phyloP scores from a whole-genome alignment of 2,329 filamentous ascomycete genomes.

The Fusarium nanum region DNA sequence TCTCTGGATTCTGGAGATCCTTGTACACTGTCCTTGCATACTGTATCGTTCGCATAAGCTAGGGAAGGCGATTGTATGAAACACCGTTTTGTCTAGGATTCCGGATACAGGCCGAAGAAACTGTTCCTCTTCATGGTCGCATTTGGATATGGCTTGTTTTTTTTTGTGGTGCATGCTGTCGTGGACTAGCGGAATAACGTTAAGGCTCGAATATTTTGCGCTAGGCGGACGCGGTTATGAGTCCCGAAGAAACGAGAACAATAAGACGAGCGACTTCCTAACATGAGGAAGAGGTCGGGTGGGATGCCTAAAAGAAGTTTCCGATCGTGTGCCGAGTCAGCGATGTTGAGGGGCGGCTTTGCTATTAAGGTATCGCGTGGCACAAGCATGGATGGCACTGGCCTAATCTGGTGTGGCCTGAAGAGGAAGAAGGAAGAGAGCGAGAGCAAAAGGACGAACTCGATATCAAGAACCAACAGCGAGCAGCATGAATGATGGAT shows the following conservation, averaged over 20 bases:
- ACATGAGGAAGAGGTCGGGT: constrained; percentile 12
- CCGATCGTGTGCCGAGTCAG: constrained; percentile 14
- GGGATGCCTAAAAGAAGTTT: constrained; percentile 21
- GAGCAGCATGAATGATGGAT: not conserved
- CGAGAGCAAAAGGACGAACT: not conserved
- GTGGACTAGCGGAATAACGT: constrained; percentile 23
- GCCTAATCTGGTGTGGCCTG: constrained; percentile 2
- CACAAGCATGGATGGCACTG: constrained; percentile 42
- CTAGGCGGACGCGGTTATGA: constrained; percentile 37
- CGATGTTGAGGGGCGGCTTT: not conserved
- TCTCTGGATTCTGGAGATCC: not conserved
- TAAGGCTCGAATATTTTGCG: constrained; percentile 10
- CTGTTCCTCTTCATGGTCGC: not conserved
- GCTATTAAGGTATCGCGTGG: constrained; percentile 38
- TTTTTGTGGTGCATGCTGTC: constrained; percentile 15
- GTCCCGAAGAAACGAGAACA: constrained; percentile 31
- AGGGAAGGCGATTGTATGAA: constrained; percentile 6
- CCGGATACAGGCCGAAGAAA: constrained; percentile 16
- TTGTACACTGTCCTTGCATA: not conserved
- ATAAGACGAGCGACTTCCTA: constrained; percentile 22
- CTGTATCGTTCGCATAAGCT: constrained; percentile 1
- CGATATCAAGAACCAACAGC: not conserved
- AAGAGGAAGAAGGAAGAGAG: not conserved
- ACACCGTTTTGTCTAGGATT: not conserved
- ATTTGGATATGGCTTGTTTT: constrained; percentile 10